Conservation (phyloP, 2,329 filamentous ascomycete genomes). For the Epicoccum sorghinum region DNA sequence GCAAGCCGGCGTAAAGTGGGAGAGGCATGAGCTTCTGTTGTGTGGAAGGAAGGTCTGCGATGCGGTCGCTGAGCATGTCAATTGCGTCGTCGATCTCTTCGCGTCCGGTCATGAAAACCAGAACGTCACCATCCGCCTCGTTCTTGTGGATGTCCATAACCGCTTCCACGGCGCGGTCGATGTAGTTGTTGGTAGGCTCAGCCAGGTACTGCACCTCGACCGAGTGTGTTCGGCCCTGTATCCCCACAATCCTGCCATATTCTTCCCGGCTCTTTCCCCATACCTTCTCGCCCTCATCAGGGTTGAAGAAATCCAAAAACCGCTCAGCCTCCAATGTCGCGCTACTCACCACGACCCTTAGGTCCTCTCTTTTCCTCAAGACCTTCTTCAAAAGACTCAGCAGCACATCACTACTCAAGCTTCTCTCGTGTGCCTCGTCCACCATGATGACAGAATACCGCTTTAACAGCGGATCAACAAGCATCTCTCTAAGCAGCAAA, state of each 20-base stretch:
- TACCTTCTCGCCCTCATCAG: conserved; percentile 49
- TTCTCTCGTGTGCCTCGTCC: conserved; percentile 94
- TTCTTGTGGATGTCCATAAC: conserved; percentile 86
- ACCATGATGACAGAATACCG: conserved; percentile 97
- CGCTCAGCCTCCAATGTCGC: conserved; percentile 90
- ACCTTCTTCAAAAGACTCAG: conserved; percentile 93
- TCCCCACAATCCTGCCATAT: conserved; percentile 72
- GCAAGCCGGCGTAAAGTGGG: conserved; percentile 86
- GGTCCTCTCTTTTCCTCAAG: conserved; percentile 74
- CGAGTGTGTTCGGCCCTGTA: conserved; percentile 87
- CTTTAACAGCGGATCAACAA: conserved; percentile 89
- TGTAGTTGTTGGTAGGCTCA: conserved; percentile 80
- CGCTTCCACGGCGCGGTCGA: conserved; percentile 80
- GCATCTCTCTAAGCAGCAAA: conserved; percentile 84
- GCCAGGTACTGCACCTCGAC: conserved; percentile 86
- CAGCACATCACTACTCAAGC: conserved; percentile 88
- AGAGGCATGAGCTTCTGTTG: conserved; percentile 69
- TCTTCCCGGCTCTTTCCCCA: conserved; percentile 49
- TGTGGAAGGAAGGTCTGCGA: conserved; percentile 65
- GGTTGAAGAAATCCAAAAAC: conserved; percentile 79
- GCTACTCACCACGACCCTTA: conserved; percentile 89
- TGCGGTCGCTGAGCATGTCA: conserved; percentile 77
- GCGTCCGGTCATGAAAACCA: conserved; percentile 89
- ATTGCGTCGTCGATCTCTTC: conserved; percentile 89
- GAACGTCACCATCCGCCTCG: conserved; percentile 82